Percentiles rank a stretch among this genome's conserved stretches.
phyloP scores from a whole-genome alignment of 306 rosid species.

The Neltuma alba region DNA sequence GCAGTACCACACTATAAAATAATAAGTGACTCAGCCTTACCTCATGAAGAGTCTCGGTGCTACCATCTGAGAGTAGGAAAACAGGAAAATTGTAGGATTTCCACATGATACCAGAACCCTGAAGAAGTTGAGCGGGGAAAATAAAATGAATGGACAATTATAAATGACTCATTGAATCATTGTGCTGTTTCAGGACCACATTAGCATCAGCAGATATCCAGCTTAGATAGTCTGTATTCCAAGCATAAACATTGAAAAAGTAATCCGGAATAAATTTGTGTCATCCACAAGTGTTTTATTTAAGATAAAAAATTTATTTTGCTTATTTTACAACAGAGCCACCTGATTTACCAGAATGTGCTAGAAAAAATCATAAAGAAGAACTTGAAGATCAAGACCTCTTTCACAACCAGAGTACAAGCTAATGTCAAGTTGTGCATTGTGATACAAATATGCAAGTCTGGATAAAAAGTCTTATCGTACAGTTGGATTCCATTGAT shows the following conservation, averaged over 20 bases:
- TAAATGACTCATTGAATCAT: not conserved
- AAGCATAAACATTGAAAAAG: not conserved
- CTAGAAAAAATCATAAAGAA: not conserved
- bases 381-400: not conserved
- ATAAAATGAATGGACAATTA: not conserved
- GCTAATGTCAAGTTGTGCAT: not conserved
- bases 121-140: not conserved
- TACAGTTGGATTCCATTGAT: slow-evolving; percentile 89
- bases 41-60: slow-evolving; percentile 3
- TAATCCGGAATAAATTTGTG: not conserved
- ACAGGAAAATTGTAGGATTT: not conserved
- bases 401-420: not conserved
- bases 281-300: not conserved
- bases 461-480: slow-evolving; percentile 31
- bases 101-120: slow-evolving; percentile 1
- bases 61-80: not conserved
- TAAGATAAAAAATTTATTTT: not conserved
- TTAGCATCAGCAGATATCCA: not conserved
- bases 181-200: not conserved
- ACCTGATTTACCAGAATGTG: not conserved
- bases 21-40: not conserved
- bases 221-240: not conserved
- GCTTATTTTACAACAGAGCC: not conserved
- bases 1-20: not conserved
- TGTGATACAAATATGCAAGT: not conserved